Base-by-base conservation (phyloP, 345 rosid species). In the Brassica rapa region DNA sequence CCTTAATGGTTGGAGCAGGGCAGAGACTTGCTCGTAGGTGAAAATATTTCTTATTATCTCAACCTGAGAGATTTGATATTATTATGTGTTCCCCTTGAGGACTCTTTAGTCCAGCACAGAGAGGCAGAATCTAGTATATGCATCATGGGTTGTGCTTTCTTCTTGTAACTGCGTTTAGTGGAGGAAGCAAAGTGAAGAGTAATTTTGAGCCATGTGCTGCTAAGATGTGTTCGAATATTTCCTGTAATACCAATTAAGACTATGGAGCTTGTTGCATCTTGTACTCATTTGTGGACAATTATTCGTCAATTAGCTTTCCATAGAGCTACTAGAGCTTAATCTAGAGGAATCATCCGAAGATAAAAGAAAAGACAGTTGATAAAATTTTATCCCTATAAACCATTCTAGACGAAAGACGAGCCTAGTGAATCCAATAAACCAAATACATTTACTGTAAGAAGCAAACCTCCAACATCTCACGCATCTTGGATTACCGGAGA, bases 1-100 rank as follows among this genome's bases (percentile, higher is more conserved):
- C 85, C 3, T 74, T 94, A 76, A 70, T 94, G 64, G 72, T 89
- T 41, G 98, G 97, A 76, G 97, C 93, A 3, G 98, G 93, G 64
- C 88, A 81, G 72, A 87, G 97, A 86, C 55, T 91, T 82, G 91
- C 80, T 27, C 88, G 92, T 72, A 86, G 93, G 84, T 94, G 93
- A 93, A 93, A n/a, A 63, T 24, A 24, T 56, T 39, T 71, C 6
- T 24, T 32, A 19, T 24, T 41, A 23, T 24, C 49, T 41, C 49
- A 10, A 41, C 49, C 49, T 41, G 49, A 41, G 49, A 41, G 49
- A 41, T 41, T 41, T 41, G 49, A 3, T 41, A 41, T 41, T 41
- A 41, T 41, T 41, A 41, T 41, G 49, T 41, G 14, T 41, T 41
- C 10, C 71, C 43, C 71, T 25, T 10, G 30, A 77, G 46, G 32